These are phyloP conservation scores for Triticum timopheevii DNA, from an alignment of 176 grass and related monocot genomes.

Conservation along the genomic window DNA sequence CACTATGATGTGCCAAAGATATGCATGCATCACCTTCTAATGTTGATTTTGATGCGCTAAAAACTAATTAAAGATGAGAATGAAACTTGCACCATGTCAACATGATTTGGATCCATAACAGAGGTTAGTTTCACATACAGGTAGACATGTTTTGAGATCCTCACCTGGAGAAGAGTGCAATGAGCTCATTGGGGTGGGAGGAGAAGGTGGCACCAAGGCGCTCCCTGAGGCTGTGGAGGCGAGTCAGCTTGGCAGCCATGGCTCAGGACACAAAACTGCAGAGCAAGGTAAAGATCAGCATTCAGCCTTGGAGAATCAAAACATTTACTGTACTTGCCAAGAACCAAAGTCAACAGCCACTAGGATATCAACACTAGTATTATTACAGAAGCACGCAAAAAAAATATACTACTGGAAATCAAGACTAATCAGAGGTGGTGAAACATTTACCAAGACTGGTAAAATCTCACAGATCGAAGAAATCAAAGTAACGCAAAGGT, in stretches of 20 bases:
- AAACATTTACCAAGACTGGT: neutral
- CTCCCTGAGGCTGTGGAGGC: slow-evolving; percentile 78
- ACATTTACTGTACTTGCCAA: slow-evolving; percentile 20
- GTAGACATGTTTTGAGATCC: slow-evolving; percentile 26
- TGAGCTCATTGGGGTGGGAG: slow-evolving; percentile 90
- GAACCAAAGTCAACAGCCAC: slow-evolving; percentile 32
- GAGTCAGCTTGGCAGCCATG: slow-evolving; percentile 86
- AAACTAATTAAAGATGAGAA: neutral
- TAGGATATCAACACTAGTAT: neutral
- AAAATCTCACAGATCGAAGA: neutral
- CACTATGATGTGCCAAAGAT: neutral
- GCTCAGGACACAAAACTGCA: slow-evolving; percentile 33
- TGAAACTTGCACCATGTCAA: neutral
- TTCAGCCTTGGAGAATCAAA: neutral
- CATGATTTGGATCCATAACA: neutral
- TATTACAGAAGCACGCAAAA: neutral
- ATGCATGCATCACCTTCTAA: neutral
- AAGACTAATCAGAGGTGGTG: neutral
- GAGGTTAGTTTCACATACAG: neutral
- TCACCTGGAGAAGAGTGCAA: slow-evolving; percentile 89
- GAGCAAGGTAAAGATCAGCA: neutral
- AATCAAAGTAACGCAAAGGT: neutral
- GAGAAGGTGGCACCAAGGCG: slow-evolving; percentile 75
- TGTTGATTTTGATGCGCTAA: neutral
- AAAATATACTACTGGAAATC: too few species aligned